Evolutionary conservation across 129 eudicot genomes (phyloP), one percentile per base, ranked within the genome.

Genomic region (Chrysanthemum makinoi): DNA sequence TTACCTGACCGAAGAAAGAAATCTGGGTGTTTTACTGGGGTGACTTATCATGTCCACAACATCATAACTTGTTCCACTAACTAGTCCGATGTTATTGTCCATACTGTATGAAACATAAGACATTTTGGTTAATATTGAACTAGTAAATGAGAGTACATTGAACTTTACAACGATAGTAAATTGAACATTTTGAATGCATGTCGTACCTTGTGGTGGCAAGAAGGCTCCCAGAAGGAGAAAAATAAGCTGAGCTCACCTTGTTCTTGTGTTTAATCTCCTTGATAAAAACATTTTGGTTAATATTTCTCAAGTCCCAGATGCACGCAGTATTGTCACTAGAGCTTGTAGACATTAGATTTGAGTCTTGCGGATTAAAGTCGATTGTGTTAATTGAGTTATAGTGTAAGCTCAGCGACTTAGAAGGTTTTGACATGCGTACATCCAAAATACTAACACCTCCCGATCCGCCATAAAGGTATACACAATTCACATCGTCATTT

Each of bases 291-390:
- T 22, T 2, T 11, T 67, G 59, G 43, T 26, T 53, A 18, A 69
- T 62, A 30, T 54, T 54, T 54, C 74, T 54, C 64, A 54, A 54
- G 19, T 69, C 74, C 64, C 74, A 69, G 3, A 54, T 69, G 64
- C 64, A 54, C 2, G 62, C 74, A 10, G 64, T 69, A 2, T 30
- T 51, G 17, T 69, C 74, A 9, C 39, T 52, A 4, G 73, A 69
- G 12, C 17, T n/a, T 0, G 73, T 69, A 8, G 73, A 62, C 74
- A 69, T 54, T 18, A 69, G 11, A 55, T 69, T 54, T 54, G 53
- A 10, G 11, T 69, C 56, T 33, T 69, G 39, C 2, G 74, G 43
- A 52, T 39, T 69, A 12, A 69, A 54, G 20, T 55, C 74, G 3
- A 69, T 54, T 62, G 74, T 69, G 74, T 54, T n/a, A 33, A 69